These are phyloP conservation scores for Begonia masoniana DNA, from an alignment of 306 rosid species.

Conservation along the genomic window DNA sequence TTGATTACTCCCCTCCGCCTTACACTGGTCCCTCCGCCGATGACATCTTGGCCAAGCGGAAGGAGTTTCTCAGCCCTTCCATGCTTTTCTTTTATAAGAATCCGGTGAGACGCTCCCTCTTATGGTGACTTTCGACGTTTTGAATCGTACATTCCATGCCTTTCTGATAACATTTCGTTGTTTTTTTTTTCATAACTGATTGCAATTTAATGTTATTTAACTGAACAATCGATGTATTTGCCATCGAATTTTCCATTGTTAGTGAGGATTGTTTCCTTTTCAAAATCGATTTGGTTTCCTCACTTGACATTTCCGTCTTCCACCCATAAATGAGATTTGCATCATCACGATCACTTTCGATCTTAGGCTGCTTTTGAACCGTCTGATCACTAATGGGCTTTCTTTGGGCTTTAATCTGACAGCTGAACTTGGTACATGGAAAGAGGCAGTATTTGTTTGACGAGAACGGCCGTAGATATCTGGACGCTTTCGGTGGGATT, in stretches of 20 bases:
- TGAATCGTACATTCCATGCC: too few relatives aligned
- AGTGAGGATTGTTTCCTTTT: too few relatives aligned
- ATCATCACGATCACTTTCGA: background rate
- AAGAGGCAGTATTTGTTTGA: slow-evolving; percentile 80
- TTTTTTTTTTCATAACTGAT: too few relatives aligned
- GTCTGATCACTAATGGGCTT: too few relatives aligned
- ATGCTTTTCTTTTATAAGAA: slow-evolving; percentile 40
- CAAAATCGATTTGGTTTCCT: too few relatives aligned
- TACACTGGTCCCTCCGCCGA: slow-evolving; percentile 60
- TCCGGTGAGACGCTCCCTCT: slow-evolving; percentile 40
- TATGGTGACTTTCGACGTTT: too few relatives aligned
- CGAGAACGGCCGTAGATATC: slow-evolving; percentile 68
- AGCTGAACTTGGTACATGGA: slow-evolving; percentile 82
- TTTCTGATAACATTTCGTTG: too few relatives aligned
- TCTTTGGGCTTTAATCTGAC: background rate
- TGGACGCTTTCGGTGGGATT: slow-evolving; percentile 88
- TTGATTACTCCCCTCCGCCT: slow-evolving; percentile 53
- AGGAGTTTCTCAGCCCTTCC: slow-evolving; percentile 70
- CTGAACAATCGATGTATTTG: too few relatives aligned
- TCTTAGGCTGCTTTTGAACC: too few relatives aligned
- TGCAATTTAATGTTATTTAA: too few relatives aligned
- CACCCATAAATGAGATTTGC: background rate
- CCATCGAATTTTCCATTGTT: too few relatives aligned
- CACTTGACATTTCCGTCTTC: background rate
- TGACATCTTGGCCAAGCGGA: slow-evolving; percentile 65